These are phyloP conservation scores for Pseudogymnoascus sp. DNA, from an alignment of 2,329 filamentous ascomycete species.

Conservation along the genomic window DNA sequence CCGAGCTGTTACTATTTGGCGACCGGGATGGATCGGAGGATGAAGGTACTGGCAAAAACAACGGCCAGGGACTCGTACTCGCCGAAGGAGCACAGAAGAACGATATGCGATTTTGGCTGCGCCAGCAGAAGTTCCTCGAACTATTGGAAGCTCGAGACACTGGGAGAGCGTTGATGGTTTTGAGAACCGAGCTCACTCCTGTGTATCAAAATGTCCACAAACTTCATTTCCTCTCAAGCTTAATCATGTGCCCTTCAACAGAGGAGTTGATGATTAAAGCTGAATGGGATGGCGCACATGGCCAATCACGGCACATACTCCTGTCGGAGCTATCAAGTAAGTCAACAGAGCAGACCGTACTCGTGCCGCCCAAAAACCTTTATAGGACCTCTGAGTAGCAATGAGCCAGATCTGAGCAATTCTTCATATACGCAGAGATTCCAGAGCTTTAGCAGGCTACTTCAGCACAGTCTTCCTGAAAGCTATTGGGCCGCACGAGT, in stretches of 20 bases:
- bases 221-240: slow-evolving; percentile 73
- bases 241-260: slow-evolving; percentile 79
- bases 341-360: slow-evolving; percentile 24
- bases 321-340: slow-evolving; percentile 78
- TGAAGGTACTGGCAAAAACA: slow-evolving; percentile 26
- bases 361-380: not conserved
- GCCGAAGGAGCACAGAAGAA: slow-evolving; percentile 66
- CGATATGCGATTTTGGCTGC: slow-evolving; percentile 78
- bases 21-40: slow-evolving; percentile 18
- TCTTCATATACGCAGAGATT: not conserved
- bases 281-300: slow-evolving; percentile 75
- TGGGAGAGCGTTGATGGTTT: slow-evolving; percentile 66
- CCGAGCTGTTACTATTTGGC: slow-evolving; percentile 72
- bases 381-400: not conserved
- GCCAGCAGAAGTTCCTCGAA: slow-evolving; percentile 93
- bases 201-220: slow-evolving; percentile 70
- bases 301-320: slow-evolving; percentile 64
- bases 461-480: not conserved
- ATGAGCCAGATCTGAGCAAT: not conserved
- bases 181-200: slow-evolving; percentile 81
- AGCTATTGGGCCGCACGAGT: not conserved
- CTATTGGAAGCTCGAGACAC: slow-evolving; percentile 71
- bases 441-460: not conserved
- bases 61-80: slow-evolving; percentile 48
- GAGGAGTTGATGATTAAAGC: slow-evolving; percentile 71